Conservation (phyloP, 1,139 yeast genomes). For the Waltiozyma sp. region DNA sequence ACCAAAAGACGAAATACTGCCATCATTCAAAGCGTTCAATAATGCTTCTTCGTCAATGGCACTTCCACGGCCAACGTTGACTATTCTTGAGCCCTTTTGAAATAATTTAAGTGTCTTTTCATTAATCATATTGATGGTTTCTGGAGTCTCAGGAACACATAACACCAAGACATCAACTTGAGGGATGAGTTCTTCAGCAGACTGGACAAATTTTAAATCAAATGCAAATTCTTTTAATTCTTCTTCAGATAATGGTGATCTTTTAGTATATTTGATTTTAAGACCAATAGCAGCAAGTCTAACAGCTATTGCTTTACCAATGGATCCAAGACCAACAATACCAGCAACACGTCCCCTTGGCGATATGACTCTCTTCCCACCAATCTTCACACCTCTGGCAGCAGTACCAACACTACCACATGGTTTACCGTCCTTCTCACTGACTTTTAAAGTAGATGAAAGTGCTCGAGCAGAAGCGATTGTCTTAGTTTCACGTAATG, state of each 20-base stretch:
- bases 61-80: slow-evolving; percentile 70
- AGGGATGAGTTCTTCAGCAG: slow-evolving; percentile 26
- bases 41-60: slow-evolving; percentile 53
- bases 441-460: slow-evolving; percentile 28
- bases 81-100: slow-evolving; percentile 49
- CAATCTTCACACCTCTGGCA: slow-evolving; percentile 31
- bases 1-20: slow-evolving; percentile 62
- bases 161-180: slow-evolving; percentile 47
- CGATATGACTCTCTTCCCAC: slow-evolving; percentile 34
- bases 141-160: slow-evolving; percentile 56
- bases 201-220: slow-evolving; percentile 31
- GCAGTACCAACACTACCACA: slow-evolving; percentile 7
- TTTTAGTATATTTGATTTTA: slow-evolving; percentile 52
- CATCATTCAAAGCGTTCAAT: slow-evolving; percentile 51
- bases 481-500: slow-evolving; percentile 31
- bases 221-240: slow-evolving; percentile 27
- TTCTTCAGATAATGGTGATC: slow-evolving; percentile 28
- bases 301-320: slow-evolving; percentile 53
- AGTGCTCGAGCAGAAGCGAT: slow-evolving; percentile 28
- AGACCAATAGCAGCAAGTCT: slow-evolving; percentile 50
- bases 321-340: slow-evolving; percentile 67
- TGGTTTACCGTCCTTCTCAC: slow-evolving; percentile 14
- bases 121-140: slow-evolving; percentile 47
- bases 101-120: slow-evolving; percentile 30
- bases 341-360: slow-evolving; percentile 52